Evolutionary conservation across 805 yeast genomes (phyloP), one percentile per base, ranked within the genome.

Genomic region (Lipomyces lipofer): DNA sequence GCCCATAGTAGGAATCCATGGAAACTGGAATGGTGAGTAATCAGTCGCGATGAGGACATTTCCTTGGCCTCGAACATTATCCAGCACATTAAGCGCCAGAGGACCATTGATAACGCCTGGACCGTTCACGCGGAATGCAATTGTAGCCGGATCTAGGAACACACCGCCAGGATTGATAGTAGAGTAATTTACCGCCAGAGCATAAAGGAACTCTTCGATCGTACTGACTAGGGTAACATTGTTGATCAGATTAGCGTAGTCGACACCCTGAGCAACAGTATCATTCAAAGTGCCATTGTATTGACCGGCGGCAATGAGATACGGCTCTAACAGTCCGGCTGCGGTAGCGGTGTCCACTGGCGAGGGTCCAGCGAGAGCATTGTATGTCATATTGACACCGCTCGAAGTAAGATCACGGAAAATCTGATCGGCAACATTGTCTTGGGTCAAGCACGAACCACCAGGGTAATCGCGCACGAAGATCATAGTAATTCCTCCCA

Each of bases 101-200:
- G 66, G 61, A 1, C 67, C 71, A 15, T 60, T 60, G 32, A 52
- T 47, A 1, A 54, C 55, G 21, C 65, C 62, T 3, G 43, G 44
- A 21, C 60, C 63, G 43, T 69, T 66, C 12, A 64, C 56, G 21
- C 55, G 55, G 52, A 67, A 67, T 4, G 72, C 70, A 38, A 67
- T 52, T 2, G 65, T 62, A 3, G 63, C 51, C 8, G 59, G 54
- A 36, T 63, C 64, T 22, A 66, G 22, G 32, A 49, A 69, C 4
- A 68, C 40, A 24, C 73, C 73, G 32, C 73, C 73, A 5, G 73
- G 72, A 29, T 55, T 56, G n/a, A 65, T 46, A 9, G 52, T 48
- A 7, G 66, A 33, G 53, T 60, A 63, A 47, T 68, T 67, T 3
- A 52, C 50, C 15, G 43, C 43, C 33, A 70, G 43, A 17, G 48